Percentiles rank a stretch among this genome's conserved stretches.
Evolutionary conservation across 108 stramenopile species (phyloP).

Genomic region (Aurantiochytrium sp.): DNA sequence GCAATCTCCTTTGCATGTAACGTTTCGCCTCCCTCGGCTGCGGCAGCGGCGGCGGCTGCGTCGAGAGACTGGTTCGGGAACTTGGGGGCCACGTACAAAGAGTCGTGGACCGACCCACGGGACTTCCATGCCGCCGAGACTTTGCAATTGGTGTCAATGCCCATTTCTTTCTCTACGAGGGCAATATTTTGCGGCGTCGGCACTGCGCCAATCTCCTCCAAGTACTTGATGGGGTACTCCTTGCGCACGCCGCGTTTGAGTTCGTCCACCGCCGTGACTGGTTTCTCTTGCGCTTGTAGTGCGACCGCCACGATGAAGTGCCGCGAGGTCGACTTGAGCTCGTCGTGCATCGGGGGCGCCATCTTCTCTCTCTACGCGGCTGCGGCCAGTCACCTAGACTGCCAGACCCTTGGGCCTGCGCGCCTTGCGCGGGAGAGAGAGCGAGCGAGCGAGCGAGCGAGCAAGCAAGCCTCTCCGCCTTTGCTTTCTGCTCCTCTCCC

Average conservation of each 20-base stretch:
- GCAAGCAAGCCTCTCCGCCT: too few species aligned
- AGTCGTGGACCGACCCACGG: background rate
- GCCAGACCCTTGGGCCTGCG: too few species aligned
- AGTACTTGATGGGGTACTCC: background rate
- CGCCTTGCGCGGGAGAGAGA: too few species aligned
- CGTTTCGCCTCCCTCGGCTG: background rate
- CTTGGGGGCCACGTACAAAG: background rate
- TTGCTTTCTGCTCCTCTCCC: too few species aligned
- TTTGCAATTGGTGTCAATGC: background rate
- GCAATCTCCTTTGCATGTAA: too few species aligned
- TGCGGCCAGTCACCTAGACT: too few species aligned
- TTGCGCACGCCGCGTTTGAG: background rate
- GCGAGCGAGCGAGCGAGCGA: too few species aligned
- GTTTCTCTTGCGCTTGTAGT: background rate
- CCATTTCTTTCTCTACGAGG: background rate
- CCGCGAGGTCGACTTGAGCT: background rate
- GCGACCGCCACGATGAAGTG: background rate
- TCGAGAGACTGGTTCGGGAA: background rate
- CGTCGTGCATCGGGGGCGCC: background rate
- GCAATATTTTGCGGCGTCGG: background rate
- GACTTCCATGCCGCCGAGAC: background rate
- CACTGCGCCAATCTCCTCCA: conserved; percentile 12
- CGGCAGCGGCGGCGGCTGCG: background rate
- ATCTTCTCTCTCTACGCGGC: too few species aligned
- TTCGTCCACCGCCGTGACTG: background rate